phyloP scores from a whole-genome alignment of 805 yeast genomes.

The Wickerhamiella parazyma region DNA sequence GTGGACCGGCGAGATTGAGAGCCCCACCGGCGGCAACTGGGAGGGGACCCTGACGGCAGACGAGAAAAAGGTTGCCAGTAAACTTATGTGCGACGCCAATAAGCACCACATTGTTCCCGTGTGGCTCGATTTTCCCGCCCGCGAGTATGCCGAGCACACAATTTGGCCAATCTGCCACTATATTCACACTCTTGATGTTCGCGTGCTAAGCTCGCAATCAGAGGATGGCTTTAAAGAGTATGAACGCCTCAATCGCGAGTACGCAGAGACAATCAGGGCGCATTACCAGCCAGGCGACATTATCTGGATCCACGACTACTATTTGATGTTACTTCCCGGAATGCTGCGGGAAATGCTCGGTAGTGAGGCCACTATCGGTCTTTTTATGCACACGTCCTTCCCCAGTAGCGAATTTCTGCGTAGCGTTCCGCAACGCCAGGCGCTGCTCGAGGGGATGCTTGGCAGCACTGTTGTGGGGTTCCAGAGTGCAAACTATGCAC shows the following conservation, averaged over 20 bases:
- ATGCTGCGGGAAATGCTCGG: slow-evolving; percentile 66
- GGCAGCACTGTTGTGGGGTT: slow-evolving; percentile 81
- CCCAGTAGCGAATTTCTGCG: slow-evolving; percentile 91
- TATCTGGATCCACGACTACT: slow-evolving; percentile 87
- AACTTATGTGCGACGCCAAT: slow-evolving; percentile 28
- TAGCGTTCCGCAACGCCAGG: slow-evolving; percentile 69
- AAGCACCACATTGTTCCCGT: slow-evolving; percentile 38
- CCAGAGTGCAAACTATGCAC: slow-evolving; percentile 72
- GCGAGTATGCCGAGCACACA: slow-evolving; percentile 76
- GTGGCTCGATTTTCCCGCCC: slow-evolving; percentile 69
- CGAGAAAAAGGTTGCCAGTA: slow-evolving; percentile 38
- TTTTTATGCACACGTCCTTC: slow-evolving; percentile 82
- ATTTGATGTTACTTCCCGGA: slow-evolving; percentile 68
- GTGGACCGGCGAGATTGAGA: slow-evolving; percentile 83
- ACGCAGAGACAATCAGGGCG: slow-evolving; percentile 59
- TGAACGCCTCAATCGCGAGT: slow-evolving; percentile 80
- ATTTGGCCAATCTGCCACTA: slow-evolving; percentile 95
- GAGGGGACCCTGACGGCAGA: slow-evolving; percentile 33
- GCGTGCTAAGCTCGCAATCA: slow-evolving; percentile 35
- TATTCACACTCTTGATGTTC: slow-evolving; percentile 36
- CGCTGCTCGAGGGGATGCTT: slow-evolving; percentile 76
- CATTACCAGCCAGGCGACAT: slow-evolving; percentile 80
- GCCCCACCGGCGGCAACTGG: slow-evolving; percentile 18
- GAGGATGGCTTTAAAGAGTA: slow-evolving; percentile 73
- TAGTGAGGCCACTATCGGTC: slow-evolving; percentile 51